These are phyloP conservation scores for Aristolochia californica DNA, from an alignment of 164 flowering plant species.

Conservation along the genomic window DNA sequence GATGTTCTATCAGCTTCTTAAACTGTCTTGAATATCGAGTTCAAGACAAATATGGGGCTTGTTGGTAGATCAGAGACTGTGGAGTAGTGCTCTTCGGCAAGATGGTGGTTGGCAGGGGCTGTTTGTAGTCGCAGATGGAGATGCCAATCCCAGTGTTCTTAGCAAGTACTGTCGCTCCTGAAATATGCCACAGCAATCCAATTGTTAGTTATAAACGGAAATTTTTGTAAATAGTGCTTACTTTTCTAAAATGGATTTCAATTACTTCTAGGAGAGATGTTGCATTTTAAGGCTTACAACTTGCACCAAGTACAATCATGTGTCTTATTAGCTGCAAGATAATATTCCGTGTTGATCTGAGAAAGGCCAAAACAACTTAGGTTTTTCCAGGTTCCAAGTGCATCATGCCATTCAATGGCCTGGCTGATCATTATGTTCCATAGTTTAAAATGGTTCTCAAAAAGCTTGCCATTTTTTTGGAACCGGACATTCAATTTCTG, in stretches of 20 bases:
- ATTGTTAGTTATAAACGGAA: slow-evolving; percentile 9
- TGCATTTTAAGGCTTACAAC: too few species aligned
- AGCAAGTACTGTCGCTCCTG: slow-evolving; percentile 85
- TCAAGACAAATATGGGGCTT: not conserved
- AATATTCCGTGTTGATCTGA: not conserved
- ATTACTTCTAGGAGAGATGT: not conserved
- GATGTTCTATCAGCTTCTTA: slow-evolving; percentile 4
- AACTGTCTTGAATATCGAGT: not conserved
- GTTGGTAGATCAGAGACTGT: slow-evolving; percentile 42
- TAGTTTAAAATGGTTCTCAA: too few species aligned
- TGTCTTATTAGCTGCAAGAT: not conserved
- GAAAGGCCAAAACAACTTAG: not conserved
- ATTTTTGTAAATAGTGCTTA: not conserved
- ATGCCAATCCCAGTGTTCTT: slow-evolving; percentile 66
- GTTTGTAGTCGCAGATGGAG: slow-evolving; percentile 36
- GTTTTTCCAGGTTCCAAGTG: not conserved
- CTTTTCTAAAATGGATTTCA: not conserved
- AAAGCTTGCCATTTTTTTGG: too few species aligned
- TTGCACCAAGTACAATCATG: not conserved
- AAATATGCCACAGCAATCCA: slow-evolving; percentile 11
- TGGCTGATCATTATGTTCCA: not conserved
- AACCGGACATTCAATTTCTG: too few species aligned
- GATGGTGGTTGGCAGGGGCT: slow-evolving; percentile 50
- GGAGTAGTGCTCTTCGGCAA: slow-evolving; percentile 86
- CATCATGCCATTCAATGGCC: not conserved